phyloP scores from a whole-genome alignment of 441 rosid species.

The Sinapis alba region DNA sequence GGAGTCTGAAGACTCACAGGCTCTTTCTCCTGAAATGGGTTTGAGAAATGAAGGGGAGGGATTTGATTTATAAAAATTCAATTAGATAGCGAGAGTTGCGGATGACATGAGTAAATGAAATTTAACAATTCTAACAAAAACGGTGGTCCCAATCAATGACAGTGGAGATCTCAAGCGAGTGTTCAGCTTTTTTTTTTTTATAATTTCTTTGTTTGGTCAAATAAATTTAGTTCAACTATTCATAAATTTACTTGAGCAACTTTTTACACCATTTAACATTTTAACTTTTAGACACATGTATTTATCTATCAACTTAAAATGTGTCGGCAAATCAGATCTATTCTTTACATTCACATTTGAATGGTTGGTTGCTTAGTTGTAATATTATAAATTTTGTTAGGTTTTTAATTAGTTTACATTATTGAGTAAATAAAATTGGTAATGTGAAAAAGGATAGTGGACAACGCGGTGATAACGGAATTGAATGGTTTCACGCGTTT shows the following conservation, averaged over 20 bases:
- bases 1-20: conserved; percentile 4
- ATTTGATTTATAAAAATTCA: conserved; percentile 3
- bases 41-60: conserved; percentile 11
- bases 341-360: conserved; percentile 3
- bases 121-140: background rate
- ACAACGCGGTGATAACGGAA: conserved; percentile 30
- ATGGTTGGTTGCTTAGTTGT: background rate
- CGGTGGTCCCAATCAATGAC: conserved; percentile 39
- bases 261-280: background rate
- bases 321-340: background rate
- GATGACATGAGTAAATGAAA: conserved; percentile 30
- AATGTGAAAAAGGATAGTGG: conserved; percentile 17
- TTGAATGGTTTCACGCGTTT: conserved; percentile 57
- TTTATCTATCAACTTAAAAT: background rate
- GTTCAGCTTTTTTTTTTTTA: background rate
- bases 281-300: background rate
- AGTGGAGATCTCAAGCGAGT: conserved; percentile 25
- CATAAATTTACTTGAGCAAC: background rate
- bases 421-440: background rate
- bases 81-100: conserved; percentile 28
- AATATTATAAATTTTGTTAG: background rate
- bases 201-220: conserved; percentile 16
- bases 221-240: conserved; percentile 5
- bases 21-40: conserved; percentile 13
- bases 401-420: background rate